Evolutionary conservation across 2,329 filamentous ascomycete species (phyloP).

Genomic region (Falciphora oryzae): DNA sequence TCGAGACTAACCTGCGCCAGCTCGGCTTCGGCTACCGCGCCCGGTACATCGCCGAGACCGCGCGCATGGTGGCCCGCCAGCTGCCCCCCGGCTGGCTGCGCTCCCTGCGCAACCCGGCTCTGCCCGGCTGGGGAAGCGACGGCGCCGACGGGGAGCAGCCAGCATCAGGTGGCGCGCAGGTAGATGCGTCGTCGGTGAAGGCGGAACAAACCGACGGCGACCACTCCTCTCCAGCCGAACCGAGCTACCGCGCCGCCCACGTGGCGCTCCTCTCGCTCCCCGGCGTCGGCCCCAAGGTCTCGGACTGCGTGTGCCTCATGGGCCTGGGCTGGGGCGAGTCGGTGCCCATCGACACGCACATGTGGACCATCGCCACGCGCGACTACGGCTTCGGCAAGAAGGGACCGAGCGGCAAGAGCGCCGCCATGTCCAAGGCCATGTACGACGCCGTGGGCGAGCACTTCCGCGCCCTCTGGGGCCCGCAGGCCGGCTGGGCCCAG

Average conservation of each 20-base stretch:
- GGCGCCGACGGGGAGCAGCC: slow-evolving; percentile 23
- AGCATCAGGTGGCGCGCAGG: slow-evolving; percentile 21
- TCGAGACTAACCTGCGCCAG: slow-evolving; percentile 73
- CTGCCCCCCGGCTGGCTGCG: slow-evolving; percentile 71
- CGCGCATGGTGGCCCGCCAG: slow-evolving; percentile 62
- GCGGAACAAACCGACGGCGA: slow-evolving; percentile 25
- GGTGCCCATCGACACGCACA: slow-evolving; percentile 94
- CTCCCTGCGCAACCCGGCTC: slow-evolving; percentile 70
- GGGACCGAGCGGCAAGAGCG: slow-evolving; percentile 59
- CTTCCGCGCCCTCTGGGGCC: slow-evolving; percentile 84
- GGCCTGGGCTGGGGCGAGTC: slow-evolving; percentile 93
- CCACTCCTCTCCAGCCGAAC: slow-evolving; percentile 46
- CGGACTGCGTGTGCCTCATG: slow-evolving; percentile 95
- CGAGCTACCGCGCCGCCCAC: slow-evolving; percentile 67
- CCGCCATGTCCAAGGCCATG: slow-evolving; percentile 79
- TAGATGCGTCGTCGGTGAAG: neutral
- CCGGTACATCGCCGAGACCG: slow-evolving; percentile 86
- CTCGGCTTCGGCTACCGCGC: slow-evolving; percentile 94
- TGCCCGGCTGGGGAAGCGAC: slow-evolving; percentile 42
- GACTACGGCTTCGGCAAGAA: slow-evolving; percentile 75
- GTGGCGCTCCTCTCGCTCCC: slow-evolving; percentile 71
- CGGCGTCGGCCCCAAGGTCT: slow-evolving; percentile 93
- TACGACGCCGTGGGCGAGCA: slow-evolving; percentile 89
- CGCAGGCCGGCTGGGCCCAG: slow-evolving; percentile 95
- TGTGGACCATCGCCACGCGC: slow-evolving; percentile 95